Conservation (phyloP, 1,139 yeast species). For the Geotrichum siamense region DNA sequence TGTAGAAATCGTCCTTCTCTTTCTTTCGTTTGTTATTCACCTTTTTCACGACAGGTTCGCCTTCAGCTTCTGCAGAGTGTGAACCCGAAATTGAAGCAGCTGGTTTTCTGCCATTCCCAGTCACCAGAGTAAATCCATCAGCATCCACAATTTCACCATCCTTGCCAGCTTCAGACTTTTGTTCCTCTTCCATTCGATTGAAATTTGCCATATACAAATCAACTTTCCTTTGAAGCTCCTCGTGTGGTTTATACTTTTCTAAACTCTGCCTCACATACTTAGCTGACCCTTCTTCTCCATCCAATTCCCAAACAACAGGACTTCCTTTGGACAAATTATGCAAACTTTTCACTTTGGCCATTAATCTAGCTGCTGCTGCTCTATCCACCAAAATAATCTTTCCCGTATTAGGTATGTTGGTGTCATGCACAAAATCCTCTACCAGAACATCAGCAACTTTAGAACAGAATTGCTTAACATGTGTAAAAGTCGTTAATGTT, state of each 20-base stretch:
- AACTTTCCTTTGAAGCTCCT: slow-evolving; percentile 45
- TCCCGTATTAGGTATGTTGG: slow-evolving; percentile 41
- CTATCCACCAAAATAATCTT: slow-evolving; percentile 71
- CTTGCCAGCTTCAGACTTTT: slow-evolving; percentile 49
- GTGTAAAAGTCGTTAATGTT: slow-evolving; percentile 46
- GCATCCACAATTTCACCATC: slow-evolving; percentile 54
- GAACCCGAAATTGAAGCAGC: slow-evolving; percentile 33
- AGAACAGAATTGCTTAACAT: slow-evolving; percentile 52
- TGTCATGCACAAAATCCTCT: slow-evolving; percentile 37
- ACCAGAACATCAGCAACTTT: slow-evolving; percentile 53
- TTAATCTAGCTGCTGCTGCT: slow-evolving; percentile 60
- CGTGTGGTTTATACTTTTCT: slow-evolving; percentile 39
- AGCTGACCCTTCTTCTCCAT: slow-evolving; percentile 22
- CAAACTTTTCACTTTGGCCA: slow-evolving; percentile 44
- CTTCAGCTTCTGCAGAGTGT: slow-evolving; percentile 37
- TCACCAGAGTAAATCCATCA: slow-evolving; percentile 89
- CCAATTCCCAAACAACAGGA: not conserved
- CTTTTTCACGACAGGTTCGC: slow-evolving; percentile 32
- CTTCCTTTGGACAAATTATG: slow-evolving; percentile 11
- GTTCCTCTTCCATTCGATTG: slow-evolving; percentile 62
- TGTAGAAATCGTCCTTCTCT: slow-evolving; percentile 86
- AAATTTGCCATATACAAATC: slow-evolving; percentile 58
- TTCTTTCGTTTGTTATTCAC: slow-evolving; percentile 60
- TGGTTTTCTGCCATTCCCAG: slow-evolving; percentile 69
- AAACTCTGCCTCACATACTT: slow-evolving; percentile 28